A percentile compares a stretch with the other conserved stretches of the same genome.
Evolutionary conservation across 2,329 filamentous ascomycete genomes (phyloP).

Genomic region (Zymoseptoria pseudotritici): DNA sequence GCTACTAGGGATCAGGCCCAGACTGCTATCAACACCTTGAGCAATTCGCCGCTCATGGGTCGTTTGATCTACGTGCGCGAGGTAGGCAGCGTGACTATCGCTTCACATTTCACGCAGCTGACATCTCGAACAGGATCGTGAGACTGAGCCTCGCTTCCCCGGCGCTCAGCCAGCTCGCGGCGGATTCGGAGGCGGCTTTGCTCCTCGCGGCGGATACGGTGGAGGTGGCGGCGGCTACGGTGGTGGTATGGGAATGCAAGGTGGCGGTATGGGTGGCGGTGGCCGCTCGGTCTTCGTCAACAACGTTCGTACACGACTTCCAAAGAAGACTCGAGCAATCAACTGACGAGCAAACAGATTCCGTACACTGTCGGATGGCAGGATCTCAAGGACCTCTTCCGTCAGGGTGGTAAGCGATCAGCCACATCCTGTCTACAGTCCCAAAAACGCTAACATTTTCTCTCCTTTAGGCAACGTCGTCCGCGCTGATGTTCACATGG

Average conservation of each 20-base stretch:
- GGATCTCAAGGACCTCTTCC: conserved; percentile 96
- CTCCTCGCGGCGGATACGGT: conserved; percentile 45
- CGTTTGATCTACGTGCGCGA: conserved; percentile 97
- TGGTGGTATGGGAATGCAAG: conserved; percentile 39
- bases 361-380: conserved; percentile 98
- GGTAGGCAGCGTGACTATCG: conserved; percentile 46
- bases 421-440: no score
- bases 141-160: conserved; percentile 73
- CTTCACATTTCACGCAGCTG: conserved; percentile 3
- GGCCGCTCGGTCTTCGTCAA: conserved; percentile 93
- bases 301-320: conserved; percentile 69
- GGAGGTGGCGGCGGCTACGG: conserved; percentile 7
- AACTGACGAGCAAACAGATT: conserved; percentile 53
- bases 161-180: conserved; percentile 49
- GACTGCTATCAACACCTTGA: conserved; percentile 91
- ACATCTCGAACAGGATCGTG: conserved; percentile 64
- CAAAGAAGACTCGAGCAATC: conserved; percentile 3
- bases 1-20: conserved; percentile 98
- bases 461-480: conserved; percentile 71
- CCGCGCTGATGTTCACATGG: conserved; percentile 88
- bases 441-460: conserved; percentile 39
- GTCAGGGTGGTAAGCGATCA: conserved; percentile 94
- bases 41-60: conserved; percentile 98
- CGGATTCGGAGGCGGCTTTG: conserved; percentile 50
- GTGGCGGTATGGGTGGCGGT: conserved; percentile 49